Base-by-base conservation (phyloP, 768 basidiomycete species). In the Strobilomyces confusus region DNA sequence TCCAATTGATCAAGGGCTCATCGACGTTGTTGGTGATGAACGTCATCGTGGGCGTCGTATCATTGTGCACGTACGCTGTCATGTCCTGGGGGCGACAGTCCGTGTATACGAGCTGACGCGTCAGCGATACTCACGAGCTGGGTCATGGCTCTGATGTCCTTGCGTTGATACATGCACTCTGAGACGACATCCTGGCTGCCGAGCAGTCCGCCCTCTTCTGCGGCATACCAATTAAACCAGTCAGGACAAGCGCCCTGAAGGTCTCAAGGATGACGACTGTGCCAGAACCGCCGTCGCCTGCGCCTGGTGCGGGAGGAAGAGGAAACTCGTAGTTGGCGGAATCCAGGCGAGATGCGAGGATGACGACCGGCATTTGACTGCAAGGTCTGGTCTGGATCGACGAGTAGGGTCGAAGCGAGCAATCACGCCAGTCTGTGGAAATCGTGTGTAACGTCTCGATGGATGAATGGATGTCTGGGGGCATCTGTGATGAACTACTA, bases 201-300 rank as follows among this genome's bases (percentile, higher is more conserved):
- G 17, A 63, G 48, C 26, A 57, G 46, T 30, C 61, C 55, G 45
- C 55, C 67, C 45, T 69, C 87, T 75, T 90, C 88, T 40, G 83
- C 87, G 47, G 87, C 84, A 64, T 89, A 92, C 89, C 87, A 90
- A 58, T 90, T 87, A 86, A 91, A 63, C 83, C 80, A 34, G 84
- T 78, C 25, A 79, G 77, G 58, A 91, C 75, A 52, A 91, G 73
- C 13, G 80, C 85, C 34, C 88, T 80, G 65, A 88, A 89, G 17
- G 86, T 77, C 71, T 90, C 89, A 37, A 90, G 70, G 58, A 90
- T 87, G n/a, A 83, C 85, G 50, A 89, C 84, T n/a, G 77, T 79
- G 57, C 89, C 89, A 56, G 85, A 74, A 15, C 78, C 79, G 48
- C 78, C 77, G 56, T 79, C 79, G 47, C 80, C 78, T 0, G 75